Evolutionary conservation across 2,329 filamentous ascomycete genomes (phyloP), one percentile per base, ranked within the genome.

Genomic region (Hymenoscyphus fraxineus): DNA sequence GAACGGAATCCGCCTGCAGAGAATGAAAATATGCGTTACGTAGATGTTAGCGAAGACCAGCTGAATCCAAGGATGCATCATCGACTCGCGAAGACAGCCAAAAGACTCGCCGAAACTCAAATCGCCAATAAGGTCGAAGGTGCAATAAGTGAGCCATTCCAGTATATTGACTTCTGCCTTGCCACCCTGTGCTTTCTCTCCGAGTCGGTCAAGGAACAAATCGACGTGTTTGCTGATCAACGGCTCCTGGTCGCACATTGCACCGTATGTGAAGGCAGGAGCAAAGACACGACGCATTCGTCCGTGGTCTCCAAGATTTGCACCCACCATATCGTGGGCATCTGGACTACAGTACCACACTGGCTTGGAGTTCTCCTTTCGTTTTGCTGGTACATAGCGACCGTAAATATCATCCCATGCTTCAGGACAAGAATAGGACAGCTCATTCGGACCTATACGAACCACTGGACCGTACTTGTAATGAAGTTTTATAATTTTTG

Each of bases 211-310:
- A 56, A 63, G 59, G n/a, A 65, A 35, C n/a, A 60, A 10, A 56
- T 66, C 57, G 10, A 71, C 51, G 56, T 73, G 41, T n/a, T 47
- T 47, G 16, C 16, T 47, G 41, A 47, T 47, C 3, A 47, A 7
- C 6, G 15, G 41, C 41, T 47, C 41, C 19, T 47, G 41, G 5
- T 47, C 16, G 41, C 19, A n/a, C 19, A 47, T 47, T 2, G 41
- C 19, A n/a, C 19, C n/a, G 16, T 47, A n/a, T 47, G 41, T n/a
- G 41, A 47, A 47, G 12, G 16, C 16, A 41, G 15, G 41, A 47
- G 19, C 16, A 7, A 7, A 47, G 16, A 47, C 7, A 47, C 41
- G 19, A 16, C 41, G 16, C 16, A 47, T 15, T n/a, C 41, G 41
- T n/a, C 41, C 41, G 19, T 47, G 41, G 16, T 16, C 13, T 47